Base-by-base conservation (phyloP, 2,329 filamentous ascomycete genomes). In the Aspergillus pseudoglaucus region DNA sequence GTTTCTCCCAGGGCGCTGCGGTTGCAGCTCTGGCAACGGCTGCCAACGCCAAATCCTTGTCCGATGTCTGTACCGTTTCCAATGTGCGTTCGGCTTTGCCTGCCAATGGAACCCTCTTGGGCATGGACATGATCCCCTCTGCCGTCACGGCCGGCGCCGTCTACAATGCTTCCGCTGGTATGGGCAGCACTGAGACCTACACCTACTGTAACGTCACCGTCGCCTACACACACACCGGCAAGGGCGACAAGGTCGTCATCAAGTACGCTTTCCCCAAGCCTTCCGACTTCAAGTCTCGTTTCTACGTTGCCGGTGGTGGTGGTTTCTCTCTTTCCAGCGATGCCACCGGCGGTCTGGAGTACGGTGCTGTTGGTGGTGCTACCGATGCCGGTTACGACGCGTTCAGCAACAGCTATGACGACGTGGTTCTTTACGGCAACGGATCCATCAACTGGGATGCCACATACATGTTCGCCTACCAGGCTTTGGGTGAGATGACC, bases 401-500 rank as follows among this genome's bases (percentile, higher is more conserved):
- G 14, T 73, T 75, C 56, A 58, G 58, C 51, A 57, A 55, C 42
- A 66, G 58, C 50, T 69, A 63, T 35, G 62, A 65, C 33, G 58
- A 63, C 15, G 69, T 73, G 1, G 63, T 69, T 12, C 63, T 77
- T 1, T 58, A 62, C 44, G 62, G 71, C n/a, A 78, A 81, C 48
- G 76, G 76, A 9, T 72, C 74, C 3, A 58, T 64, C 47, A 64
- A 64, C 51, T 64, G 61, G 59, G 61, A 64, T 32, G 57, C 59
- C 10, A 63, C 60, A 10, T 59, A 64, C 47, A 64, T 64, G 62
- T 63, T 64, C 46, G 49, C 64, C 1, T 80, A 80, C 62, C 66
- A 74, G 51, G 77, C 72, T 0, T 63, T 79, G 1, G 72, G 73
- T 40, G 78, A 81, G 59, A 71, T 79, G 68, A 76, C 72, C 8